Evolutionary conservation across 805 yeast species (phyloP).

Genomic region (Candida mattraensis): DNA sequence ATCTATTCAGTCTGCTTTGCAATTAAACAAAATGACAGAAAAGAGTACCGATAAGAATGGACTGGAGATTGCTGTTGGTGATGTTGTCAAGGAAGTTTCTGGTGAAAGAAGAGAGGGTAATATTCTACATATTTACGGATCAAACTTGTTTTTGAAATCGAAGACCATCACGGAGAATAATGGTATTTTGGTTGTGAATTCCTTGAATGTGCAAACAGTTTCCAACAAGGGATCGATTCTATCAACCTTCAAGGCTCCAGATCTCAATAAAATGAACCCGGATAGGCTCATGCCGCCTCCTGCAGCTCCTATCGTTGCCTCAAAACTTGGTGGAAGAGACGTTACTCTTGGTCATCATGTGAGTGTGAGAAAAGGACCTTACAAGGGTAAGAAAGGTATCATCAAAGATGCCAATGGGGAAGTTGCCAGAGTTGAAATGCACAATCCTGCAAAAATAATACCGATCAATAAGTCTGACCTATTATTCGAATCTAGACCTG

Average conservation of each 20-base stretch:
- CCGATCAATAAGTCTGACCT: conserved; percentile 80
- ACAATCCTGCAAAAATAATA: conserved; percentile 85
- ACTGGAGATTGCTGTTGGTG: conserved; percentile 83
- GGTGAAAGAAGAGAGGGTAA: conserved; percentile 90
- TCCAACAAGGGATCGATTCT: conserved; percentile 76
- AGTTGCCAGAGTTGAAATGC: conserved; percentile 88
- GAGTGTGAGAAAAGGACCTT: conserved; percentile 84
- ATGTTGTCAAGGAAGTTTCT: conserved; percentile 79
- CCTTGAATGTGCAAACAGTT: conserved; percentile 75
- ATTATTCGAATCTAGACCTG: conserved; percentile 65
- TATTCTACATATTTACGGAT: conserved; percentile 82
- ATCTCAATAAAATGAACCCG: conserved; percentile 87
- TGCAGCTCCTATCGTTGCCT: conserved; percentile 47
- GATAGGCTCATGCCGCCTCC: conserved; percentile 63
- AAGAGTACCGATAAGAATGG: conserved; percentile 88
- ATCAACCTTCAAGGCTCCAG: conserved; percentile 55
- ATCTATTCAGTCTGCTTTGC: conserved; percentile 77
- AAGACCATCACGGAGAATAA: conserved; percentile 79
- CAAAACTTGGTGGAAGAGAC: conserved; percentile 72
- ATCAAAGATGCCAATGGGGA: conserved; percentile 92
- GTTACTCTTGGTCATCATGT: conserved; percentile 80
- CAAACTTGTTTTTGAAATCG: conserved; percentile 75
- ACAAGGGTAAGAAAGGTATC: conserved; percentile 92
- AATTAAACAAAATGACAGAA: conserved; percentile 62
- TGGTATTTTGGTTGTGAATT: conserved; percentile 84